Base-by-base conservation (phyloP, 805 yeast genomes). In the Wickerhamomyces queroliae region DNA sequence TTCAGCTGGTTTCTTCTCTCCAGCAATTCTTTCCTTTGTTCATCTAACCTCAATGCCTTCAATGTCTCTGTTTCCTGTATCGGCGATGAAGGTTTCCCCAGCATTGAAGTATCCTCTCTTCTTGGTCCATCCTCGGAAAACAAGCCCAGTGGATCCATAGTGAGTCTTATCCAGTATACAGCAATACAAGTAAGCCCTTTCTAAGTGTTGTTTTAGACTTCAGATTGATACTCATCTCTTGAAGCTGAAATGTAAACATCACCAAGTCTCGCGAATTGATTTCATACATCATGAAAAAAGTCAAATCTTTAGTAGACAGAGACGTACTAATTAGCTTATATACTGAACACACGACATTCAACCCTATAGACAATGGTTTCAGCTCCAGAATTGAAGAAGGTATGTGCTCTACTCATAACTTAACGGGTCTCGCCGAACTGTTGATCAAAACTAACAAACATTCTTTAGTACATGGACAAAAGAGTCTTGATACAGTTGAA, bases 381-480 rank as follows among this genome's bases (percentile, higher is more conserved):
- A n/a, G 70, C 78, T 25, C 83, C 83, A 9, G 83, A 78, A 53
- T 61, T 78, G 44, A 74, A 76, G 51, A 72, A 69, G 46, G 77
- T 72, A 59, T 32, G 75, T 66, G 30, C n/a, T 13, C 16, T 18
- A n/a, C 24, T 17, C 4, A 15, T 4, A 2, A 2, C 8, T 16
- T 10, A 11, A 10, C 10, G 11, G 12, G 7, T n/a, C 7, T 13
- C 11, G 17, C 18, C 6, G 23, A 22, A n/a, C 18, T 24, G 13
- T 10, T 8, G 15, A 7, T 23, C 27, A 2, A 8, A 32, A 42
- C 47, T 42, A 42, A 41, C 42, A 28, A 12, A 9, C 18, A n/a
- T 4, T n/a, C 33, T n/a, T 2, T 28, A 83, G 81, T 88, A 86
- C 57, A 71, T 87, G 75, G 90, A 85, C 55, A 86, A 85, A 62